Evolutionary conservation across 2,329 filamentous ascomycete genomes (phyloP).

Genomic region (Fusarium heterosporum): DNA sequence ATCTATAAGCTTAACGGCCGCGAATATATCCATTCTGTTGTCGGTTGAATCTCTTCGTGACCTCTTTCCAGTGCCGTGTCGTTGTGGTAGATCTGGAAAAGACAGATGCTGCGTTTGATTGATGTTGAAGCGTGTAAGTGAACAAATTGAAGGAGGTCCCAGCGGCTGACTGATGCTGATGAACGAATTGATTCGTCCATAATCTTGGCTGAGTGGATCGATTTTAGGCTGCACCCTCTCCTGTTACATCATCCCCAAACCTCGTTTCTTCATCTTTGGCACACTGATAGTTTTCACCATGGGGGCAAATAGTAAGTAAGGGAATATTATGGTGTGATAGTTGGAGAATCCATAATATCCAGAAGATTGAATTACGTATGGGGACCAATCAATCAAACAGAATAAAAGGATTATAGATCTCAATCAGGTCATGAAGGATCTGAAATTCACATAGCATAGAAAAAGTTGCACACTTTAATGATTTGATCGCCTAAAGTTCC

Average conservation of each 20-base stretch:
- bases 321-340: no score
- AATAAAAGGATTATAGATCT: background rate
- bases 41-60: fast-evolving
- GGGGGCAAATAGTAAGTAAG: no score
- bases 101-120: background rate
- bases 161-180: background rate
- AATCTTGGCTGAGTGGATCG: background rate
- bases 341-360: background rate
- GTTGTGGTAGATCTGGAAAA: fast-evolving
- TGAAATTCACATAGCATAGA: background rate
- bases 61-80: fast-evolving
- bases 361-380: background rate
- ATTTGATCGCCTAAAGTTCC: no score
- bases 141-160: background rate
- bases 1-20: fast-evolving
- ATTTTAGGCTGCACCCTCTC: conserved; percentile 4
- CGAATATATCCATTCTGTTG: fast-evolving
- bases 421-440: background rate
- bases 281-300: no score
- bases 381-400: background rate
- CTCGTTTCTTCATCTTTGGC: background rate
- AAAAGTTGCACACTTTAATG: no score
- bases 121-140: background rate
- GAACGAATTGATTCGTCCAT: background rate
- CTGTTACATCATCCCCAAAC: background rate